A percentile compares a stretch with the other conserved stretches of the same genome.
These are phyloP conservation scores for Colletotrichum coccodes DNA, from an alignment of 2,329 filamentous ascomycete species.

Conservation along the genomic window DNA sequence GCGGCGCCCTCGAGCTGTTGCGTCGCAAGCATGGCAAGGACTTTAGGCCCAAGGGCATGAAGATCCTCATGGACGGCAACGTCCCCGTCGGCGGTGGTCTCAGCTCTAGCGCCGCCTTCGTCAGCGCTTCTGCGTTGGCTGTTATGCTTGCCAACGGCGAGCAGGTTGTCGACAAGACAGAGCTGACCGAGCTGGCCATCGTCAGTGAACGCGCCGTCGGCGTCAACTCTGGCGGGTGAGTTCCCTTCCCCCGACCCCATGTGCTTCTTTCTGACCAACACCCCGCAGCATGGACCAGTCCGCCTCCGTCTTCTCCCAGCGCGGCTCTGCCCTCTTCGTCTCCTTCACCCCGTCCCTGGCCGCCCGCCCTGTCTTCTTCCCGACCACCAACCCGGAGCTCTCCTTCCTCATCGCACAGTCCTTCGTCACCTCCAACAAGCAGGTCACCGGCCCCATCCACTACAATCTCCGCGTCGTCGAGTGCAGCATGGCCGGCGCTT, in stretches of 20 bases:
- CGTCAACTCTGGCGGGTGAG: constrained; percentile 93
- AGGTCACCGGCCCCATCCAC: constrained; percentile 90
- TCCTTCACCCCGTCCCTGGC: constrained; percentile 85
- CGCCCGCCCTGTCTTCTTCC: constrained; percentile 83
- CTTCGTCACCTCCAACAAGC: constrained; percentile 94
- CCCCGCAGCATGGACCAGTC: constrained; percentile 89
- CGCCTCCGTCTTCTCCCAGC: constrained; percentile 91
- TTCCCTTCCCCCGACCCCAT: constrained; percentile 1
- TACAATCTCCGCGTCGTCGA: constrained; percentile 98
- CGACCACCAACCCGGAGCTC: constrained; percentile 82
- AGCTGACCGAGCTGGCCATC: constrained; percentile 91
- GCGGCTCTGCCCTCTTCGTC: constrained; percentile 88
- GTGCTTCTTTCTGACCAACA: not conserved
- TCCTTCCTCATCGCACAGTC: constrained; percentile 95
- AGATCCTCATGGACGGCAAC: constrained; percentile 89
- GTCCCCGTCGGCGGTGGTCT: constrained; percentile 93
- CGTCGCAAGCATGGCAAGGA: constrained; percentile 67
- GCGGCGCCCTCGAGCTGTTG: constrained; percentile 83
- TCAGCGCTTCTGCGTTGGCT: constrained; percentile 88
- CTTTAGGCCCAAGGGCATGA: constrained; percentile 80
- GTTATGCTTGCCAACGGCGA: constrained; percentile 89
- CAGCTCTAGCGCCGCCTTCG: constrained; percentile 93
- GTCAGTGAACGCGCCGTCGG: constrained; percentile 94
- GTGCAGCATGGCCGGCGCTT: constrained; percentile 86
- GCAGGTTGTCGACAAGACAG: constrained; percentile 84